Evolutionary conservation across 148 eudicot species (phyloP).

Genomic region (Rhododendron ovatum): DNA sequence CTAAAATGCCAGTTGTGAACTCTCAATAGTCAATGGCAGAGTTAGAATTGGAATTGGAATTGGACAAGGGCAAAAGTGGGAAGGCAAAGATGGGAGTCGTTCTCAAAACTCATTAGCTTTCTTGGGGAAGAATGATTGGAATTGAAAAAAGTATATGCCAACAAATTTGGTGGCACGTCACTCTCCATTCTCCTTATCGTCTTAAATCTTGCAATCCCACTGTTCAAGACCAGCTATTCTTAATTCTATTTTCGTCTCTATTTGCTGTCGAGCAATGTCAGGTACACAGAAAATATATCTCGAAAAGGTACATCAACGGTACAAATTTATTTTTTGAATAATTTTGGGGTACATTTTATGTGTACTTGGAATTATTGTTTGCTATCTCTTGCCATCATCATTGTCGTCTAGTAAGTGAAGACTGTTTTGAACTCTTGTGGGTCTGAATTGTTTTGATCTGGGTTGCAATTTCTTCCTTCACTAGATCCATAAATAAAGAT

Average conservation of each 20-base stretch:
- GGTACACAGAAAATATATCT: no score
- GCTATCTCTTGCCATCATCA: not conserved
- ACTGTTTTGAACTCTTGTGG: not conserved
- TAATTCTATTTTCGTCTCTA: not conserved
- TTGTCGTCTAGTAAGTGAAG: not conserved
- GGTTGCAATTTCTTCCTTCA: not conserved
- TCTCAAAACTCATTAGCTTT: not conserved
- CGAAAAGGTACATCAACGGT: no score
- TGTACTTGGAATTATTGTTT: no score
- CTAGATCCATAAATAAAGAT: not conserved
- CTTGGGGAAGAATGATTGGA: not conserved
- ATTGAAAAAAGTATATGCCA: not conserved
- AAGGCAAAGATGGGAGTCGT: conserved; percentile 1
- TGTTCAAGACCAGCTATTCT: not conserved
- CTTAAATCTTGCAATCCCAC: not conserved
- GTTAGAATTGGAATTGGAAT: not conserved
- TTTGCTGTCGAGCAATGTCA: not conserved
- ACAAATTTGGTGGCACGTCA: conserved; percentile 1
- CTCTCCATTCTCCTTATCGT: not conserved
- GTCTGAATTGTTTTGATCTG: not conserved
- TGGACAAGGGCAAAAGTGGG: not conserved
- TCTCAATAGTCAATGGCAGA: not conserved
- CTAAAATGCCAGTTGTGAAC: not conserved
- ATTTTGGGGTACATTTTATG: no score
- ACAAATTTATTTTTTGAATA: no score